Evolutionary conservation across 129 eudicot genomes (phyloP), one percentile per base, ranked within the genome.

Genomic region (Daucus carota): DNA sequence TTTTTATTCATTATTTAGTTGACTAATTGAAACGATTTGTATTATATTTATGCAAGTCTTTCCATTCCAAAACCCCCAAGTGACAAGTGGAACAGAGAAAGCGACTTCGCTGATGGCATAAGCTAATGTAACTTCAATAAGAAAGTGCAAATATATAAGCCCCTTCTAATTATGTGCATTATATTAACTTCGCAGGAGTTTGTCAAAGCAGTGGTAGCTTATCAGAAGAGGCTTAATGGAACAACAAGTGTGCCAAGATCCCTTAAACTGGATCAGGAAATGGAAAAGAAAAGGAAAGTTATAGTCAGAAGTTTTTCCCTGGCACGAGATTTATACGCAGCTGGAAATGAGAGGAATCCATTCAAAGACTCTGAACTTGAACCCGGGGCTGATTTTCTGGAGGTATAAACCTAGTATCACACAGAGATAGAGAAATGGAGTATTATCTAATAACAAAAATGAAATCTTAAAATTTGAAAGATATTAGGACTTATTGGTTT

Each of bases 201-300:
- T 85, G 96, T 82, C 34, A 95, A 95, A 74, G 97, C 96, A 4
- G 99, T 91, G 14, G 75, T 91, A 59, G 94, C 88, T 5, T 95
- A 89, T 78, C 92, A 95, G 77, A 91, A 82, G 81, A 91, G 81
- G 81, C 88, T 91, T 7, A 86, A 77, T 77, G 70, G 75, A 71
- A 45, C 79, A 16, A 75, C 82, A 24, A 85, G 69, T 17, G 80
- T 86, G 47, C 86, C 90, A 4, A 79, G 77, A 14, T 5, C 88
- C 62, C 67, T 87, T 22, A 85, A 88, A 43, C 85, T 87, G 57
- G 89, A 88, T 74, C 76, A 78, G 76, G 96, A 89, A 76, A 70
- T 91, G 89, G 99, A 95, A 83, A 77, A 77, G 73, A 88, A 72
- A 78, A 80, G 97, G 75, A 89, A 82, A 46, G 79, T 80, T 36